phyloP scores from a whole-genome alignment of 495 filamentous ascomycete genomes.

The Podospora comata region DNA sequence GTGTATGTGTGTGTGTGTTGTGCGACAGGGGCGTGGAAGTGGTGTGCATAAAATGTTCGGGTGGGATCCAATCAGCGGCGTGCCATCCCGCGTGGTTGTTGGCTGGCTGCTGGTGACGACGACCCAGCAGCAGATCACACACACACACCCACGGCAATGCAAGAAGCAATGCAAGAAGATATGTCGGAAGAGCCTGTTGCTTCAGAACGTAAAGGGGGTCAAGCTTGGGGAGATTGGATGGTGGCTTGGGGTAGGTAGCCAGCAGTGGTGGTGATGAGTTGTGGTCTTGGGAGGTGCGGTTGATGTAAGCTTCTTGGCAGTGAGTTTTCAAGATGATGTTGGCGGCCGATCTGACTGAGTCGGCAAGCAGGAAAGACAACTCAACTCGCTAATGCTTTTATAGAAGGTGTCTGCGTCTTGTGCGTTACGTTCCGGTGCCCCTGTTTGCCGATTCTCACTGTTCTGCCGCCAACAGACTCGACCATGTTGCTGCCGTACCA shows the following conservation, averaged over 20 bases:
- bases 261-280: too few relatives aligned
- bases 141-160: neutral
- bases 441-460: neutral
- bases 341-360: neutral
- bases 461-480: neutral
- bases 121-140: neutral
- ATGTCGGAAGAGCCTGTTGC: neutral
- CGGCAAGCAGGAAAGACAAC: neutral
- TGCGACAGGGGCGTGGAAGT: neutral
- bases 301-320: neutral
- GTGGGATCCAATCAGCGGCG: slow-evolving; percentile 5
- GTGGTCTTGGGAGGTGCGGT: neutral
- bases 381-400: neutral
- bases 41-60: neutral
- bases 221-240: neutral
- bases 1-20: neutral
- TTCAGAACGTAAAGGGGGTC: neutral
- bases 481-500: neutral
- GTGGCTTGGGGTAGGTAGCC: neutral
- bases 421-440: neutral
- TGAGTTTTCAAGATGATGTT: neutral
- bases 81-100: neutral
- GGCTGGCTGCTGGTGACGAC: neutral
- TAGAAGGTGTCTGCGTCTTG: neutral
- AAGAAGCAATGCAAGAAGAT: slow-evolving; percentile 3